Evolutionary conservation across 805 yeast genomes (phyloP), one percentile per base, ranked within the genome.

Genomic region (Hyphopichia homilentoma): DNA sequence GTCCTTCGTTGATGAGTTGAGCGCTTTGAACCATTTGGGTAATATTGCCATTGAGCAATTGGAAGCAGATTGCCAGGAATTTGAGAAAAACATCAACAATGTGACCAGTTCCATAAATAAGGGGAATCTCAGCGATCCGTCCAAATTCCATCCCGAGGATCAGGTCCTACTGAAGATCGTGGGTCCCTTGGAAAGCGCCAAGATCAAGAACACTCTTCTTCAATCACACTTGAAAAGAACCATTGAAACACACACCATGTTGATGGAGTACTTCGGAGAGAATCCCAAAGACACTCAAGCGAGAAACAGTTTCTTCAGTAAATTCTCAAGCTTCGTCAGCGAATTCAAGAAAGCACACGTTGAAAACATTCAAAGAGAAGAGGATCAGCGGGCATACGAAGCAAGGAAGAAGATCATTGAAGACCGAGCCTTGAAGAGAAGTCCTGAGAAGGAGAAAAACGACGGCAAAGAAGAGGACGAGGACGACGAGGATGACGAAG

Each of bases 221-320:
- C 72, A 73, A 28, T 77, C 78, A 33, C 89, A 84, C 43, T 65
- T 81, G 18, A 71, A 69, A 34, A 60, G 77, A 16, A 78, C 90
- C 0, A 59, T 80, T 34, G 64, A 73, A 27, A 86, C 82, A 38
- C 84, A 84, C 50, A 76, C 77, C 33, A 68, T 72, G 21, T 65
- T 88, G 41, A 82, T 93, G 94, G 71, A 71, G 41, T 79, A 75
- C 45, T 93, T 85, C 52, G 97, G 97, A n/a, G 98, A 93, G 58
- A 94, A 86, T 53, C 70, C 84, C 1, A 59, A 55, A 6, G 97
- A 90, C 54, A 64, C 73, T 23, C 66, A 69, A 43, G 75, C 89
- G 12, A 73, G 81, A 33, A 74, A 76, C 38, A 61, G 79, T 0
- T 90, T 93, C 47, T 86, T 90, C 52, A 70, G 65, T 39, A 85